Evolutionary conservation across 345 rosid genomes (phyloP).

Genomic region (Eucalyptus cloeziana): DNA sequence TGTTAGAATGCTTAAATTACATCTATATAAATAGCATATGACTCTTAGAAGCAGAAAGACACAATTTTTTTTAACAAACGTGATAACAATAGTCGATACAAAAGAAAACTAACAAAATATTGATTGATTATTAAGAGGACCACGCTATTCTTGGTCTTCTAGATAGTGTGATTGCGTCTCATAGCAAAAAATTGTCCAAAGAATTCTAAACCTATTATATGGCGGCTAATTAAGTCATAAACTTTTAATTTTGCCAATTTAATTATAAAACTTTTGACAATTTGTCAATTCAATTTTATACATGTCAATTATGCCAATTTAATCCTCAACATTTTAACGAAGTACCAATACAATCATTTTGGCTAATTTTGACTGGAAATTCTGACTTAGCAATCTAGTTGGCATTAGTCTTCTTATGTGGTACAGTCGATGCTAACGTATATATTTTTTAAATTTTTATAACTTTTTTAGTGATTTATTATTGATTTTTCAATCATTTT

Average conservation of each 20-base stretch:
- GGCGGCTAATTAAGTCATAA: fast-evolving
- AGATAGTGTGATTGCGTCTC: neutral
- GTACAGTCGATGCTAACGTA: fast-evolving
- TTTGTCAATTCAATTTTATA: too few relatives aligned
- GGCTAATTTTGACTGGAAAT: fast-evolving
- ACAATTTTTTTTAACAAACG: neutral
- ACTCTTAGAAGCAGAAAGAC: fast-evolving
- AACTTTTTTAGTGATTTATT: too few relatives aligned
- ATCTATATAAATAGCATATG: neutral
- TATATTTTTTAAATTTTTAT: fast-evolving
- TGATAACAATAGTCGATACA: neutral
- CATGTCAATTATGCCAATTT: fast-evolving
- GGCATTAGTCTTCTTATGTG: fast-evolving
- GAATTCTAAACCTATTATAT: too few relatives aligned
- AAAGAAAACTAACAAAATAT: too few relatives aligned
- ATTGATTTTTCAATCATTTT: too few relatives aligned
- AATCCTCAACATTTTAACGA: fast-evolving
- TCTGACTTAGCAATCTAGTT: too few relatives aligned
- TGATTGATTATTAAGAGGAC: neutral
- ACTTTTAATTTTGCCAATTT: fast-evolving
- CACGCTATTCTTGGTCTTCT: neutral
- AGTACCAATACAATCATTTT: fast-evolving
- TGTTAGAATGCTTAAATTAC: neutral
- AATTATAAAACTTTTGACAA: too few relatives aligned
- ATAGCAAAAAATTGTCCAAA: neutral